Conservation (phyloP, 352 stramenopile species). For the Phytophthora pinifolia region DNA sequence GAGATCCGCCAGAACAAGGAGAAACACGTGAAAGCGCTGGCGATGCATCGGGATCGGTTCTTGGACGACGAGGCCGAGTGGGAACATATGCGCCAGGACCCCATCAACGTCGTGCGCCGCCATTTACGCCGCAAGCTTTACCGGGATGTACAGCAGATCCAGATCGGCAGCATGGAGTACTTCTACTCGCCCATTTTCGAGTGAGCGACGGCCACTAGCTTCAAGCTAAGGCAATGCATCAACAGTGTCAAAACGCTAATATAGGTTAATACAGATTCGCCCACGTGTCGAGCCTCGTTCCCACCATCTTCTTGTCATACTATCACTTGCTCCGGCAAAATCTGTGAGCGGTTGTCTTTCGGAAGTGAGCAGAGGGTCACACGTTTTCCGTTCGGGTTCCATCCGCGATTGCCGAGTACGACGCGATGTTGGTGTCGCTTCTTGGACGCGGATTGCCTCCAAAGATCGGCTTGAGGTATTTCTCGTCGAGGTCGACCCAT, state of each 20-base stretch:
- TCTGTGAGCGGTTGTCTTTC: background rate
- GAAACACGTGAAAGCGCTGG: constrained; percentile 42
- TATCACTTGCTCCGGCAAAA: constrained; percentile 10
- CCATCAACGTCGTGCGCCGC: constrained; percentile 61
- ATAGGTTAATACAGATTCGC: constrained; percentile 12
- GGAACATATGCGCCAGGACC: constrained; percentile 68
- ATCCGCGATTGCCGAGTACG: constrained; percentile 18
- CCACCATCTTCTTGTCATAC: constrained; percentile 16
- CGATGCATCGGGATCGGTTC: constrained; percentile 52
- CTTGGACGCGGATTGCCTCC: constrained; percentile 44
- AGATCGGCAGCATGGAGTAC: constrained; percentile 63
- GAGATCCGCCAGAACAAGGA: constrained; percentile 63
- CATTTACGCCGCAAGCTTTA: constrained; percentile 57
- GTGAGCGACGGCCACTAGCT: constrained; percentile 8
- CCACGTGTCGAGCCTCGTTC: constrained; percentile 12
- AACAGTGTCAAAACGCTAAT: constrained; percentile 5
- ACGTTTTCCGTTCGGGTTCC: constrained; percentile 5
- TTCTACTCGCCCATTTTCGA: constrained; percentile 68
- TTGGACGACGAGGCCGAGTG: constrained; percentile 57
- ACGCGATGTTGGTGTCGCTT: constrained; percentile 17
- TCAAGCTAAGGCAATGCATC: background rate
- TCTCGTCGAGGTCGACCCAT: constrained; percentile 64
- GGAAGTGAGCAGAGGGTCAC: constrained; percentile 1
- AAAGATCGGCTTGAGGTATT: constrained; percentile 69
- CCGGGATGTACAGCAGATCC: constrained; percentile 60